These are phyloP conservation scores for Penstemon newberryi DNA, from an alignment of 257 asterid genomes.

Conservation along the genomic window DNA sequence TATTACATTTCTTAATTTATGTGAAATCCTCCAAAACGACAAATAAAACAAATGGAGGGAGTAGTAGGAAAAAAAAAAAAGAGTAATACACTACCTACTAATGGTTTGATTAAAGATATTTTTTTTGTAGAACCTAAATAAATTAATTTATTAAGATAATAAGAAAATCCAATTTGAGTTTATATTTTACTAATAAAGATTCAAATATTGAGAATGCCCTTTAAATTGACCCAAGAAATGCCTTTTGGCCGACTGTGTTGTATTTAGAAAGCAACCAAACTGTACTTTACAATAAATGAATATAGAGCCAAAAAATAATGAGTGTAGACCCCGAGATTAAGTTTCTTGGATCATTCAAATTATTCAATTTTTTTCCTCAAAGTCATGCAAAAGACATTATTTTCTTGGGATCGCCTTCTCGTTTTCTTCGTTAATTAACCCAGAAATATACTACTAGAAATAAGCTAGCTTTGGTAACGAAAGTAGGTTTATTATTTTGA, in stretches of 20 bases:
- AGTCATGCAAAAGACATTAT: constrained; percentile 27
- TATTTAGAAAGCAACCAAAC: constrained; percentile 25
- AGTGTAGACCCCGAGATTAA: constrained; percentile 27
- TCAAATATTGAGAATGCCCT: not conserved
- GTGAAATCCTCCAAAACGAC: too few species aligned
- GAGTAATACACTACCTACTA: too few species aligned
- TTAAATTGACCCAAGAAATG: not conserved
- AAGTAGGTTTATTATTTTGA: not conserved
- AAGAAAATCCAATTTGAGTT: too few species aligned
- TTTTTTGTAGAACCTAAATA: too few species aligned
- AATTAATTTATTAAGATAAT: too few species aligned
- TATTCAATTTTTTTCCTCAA: constrained; percentile 21
- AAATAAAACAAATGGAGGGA: too few species aligned
- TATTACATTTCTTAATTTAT: too few species aligned
- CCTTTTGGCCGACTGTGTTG: constrained; percentile 12
- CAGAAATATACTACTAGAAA: not conserved
- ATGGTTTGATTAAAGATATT: too few species aligned
- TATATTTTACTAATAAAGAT: too few species aligned
- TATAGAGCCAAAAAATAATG: not conserved
- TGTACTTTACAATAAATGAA: not conserved
- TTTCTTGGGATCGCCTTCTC: constrained; percentile 36
- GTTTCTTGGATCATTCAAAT: constrained; percentile 46
- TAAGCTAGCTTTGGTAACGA: too few species aligned
- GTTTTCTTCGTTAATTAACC: constrained; percentile 7
- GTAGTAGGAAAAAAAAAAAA: too few species aligned